A percentile compares a stretch with the other conserved stretches of the same genome.
Conservation (phyloP, 345 rosid species). For the Gossypium australe region DNA sequence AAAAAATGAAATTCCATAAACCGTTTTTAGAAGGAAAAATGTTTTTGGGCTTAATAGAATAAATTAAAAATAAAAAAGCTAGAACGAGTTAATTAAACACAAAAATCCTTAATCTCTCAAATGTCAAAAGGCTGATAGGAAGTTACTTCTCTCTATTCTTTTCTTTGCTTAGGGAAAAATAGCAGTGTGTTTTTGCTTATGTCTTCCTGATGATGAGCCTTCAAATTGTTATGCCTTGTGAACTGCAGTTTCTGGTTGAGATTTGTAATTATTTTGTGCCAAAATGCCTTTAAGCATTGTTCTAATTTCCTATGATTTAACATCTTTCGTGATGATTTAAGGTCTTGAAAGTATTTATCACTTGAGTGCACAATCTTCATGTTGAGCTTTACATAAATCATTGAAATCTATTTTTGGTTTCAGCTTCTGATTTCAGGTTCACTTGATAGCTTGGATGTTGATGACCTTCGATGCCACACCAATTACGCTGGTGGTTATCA, state of each 20-base stretch:
- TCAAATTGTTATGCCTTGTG: neutral
- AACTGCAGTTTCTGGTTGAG: neutral
- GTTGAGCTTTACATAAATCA: neutral
- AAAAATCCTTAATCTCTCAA: too few relatives aligned
- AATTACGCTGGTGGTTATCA: slow-evolving; percentile 91
- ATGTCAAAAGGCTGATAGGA: neutral
- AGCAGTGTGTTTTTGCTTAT: neutral
- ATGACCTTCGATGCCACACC: slow-evolving; percentile 72
- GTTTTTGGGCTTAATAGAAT: neutral
- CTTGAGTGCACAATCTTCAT: neutral
- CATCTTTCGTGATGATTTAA: neutral
- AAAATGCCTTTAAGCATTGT: neutral
- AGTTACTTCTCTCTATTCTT: neutral
- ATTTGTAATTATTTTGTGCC: neutral
- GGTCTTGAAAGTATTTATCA: neutral
- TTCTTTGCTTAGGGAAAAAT: neutral
- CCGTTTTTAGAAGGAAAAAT: neutral
- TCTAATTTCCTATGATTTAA: neutral
- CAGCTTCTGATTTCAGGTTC: slow-evolving; percentile 97
- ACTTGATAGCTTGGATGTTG: slow-evolving; percentile 93
- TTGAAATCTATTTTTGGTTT: slow-evolving; percentile 21
- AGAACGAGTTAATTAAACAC: neutral
- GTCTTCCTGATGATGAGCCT: neutral
- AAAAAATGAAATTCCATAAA: neutral
- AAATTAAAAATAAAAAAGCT: neutral